Evolutionary conservation across 305 asterid genomes (phyloP).

Genomic region (Fraxinus baroniana): DNA sequence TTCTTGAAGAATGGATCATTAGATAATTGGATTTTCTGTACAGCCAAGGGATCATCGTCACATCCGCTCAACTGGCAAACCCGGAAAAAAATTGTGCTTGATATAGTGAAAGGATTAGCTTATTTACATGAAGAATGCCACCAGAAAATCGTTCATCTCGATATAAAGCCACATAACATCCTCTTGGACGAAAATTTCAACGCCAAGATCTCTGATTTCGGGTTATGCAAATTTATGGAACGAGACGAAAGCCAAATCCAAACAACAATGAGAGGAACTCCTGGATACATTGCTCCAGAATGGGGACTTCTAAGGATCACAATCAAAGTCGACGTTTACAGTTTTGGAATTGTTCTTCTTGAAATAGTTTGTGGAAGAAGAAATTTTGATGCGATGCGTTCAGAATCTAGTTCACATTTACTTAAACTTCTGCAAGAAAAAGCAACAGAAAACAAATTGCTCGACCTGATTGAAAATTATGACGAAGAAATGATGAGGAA

Average conservation of each 20-base stretch:
- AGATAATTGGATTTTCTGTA: constrained; percentile 29
- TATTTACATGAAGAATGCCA: constrained; percentile 27
- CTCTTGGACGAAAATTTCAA: constrained; percentile 24
- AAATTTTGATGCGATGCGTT: constrained; percentile 25
- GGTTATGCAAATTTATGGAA: constrained; percentile 29
- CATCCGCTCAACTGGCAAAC: background rate
- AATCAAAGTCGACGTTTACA: constrained; percentile 39
- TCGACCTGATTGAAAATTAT: constrained; percentile 28
- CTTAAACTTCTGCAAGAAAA: constrained; percentile 28
- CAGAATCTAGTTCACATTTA: constrained; percentile 14
- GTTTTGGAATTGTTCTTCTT: constrained; percentile 35
- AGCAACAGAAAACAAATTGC: constrained; percentile 23
- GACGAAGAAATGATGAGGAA: constrained; percentile 17
- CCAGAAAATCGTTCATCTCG: constrained; percentile 22
- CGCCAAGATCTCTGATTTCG: constrained; percentile 27
- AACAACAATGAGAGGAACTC: constrained; percentile 40
- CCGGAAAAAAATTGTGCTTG: background rate
- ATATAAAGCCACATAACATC: constrained; percentile 28
- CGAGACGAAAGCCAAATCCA: constrained; percentile 28
- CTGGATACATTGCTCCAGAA: constrained; percentile 43
- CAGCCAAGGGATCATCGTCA: background rate
- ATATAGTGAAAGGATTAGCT: constrained; percentile 23
- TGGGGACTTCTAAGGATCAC: constrained; percentile 31
- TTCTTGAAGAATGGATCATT: constrained; percentile 30
- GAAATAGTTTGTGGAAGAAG: constrained; percentile 35